Evolutionary conservation across 73 alveolate genomes (phyloP).

Genomic region (Uronychia binucleata): DNA sequence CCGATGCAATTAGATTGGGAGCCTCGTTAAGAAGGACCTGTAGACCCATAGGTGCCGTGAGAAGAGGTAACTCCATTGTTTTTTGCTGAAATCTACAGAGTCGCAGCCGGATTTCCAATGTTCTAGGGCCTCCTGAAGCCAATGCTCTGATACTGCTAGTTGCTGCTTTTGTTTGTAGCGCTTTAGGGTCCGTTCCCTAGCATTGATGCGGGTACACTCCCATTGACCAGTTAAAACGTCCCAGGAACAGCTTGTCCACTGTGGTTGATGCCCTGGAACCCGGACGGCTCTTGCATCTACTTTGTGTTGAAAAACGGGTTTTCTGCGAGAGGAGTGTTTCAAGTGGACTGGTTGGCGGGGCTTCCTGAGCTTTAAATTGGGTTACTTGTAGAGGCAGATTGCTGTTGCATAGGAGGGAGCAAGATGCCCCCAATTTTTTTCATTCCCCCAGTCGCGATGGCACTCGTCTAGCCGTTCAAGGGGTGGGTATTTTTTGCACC

Average conservation of each 20-base stretch:
- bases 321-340: neutral
- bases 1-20: too few species aligned
- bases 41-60: neutral
- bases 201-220: too few species aligned
- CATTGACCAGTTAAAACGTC: too few species aligned
- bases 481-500: neutral
- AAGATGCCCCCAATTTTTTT: neutral
- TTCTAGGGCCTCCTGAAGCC: neutral
- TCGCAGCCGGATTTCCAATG: neutral
- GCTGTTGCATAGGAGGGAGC: neutral
- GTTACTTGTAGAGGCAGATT: neutral
- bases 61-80: neutral
- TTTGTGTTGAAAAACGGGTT: neutral
- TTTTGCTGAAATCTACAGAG: too few species aligned
- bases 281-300: neutral
- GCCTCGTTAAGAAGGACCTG: too few species aligned
- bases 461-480: too few species aligned
- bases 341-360: neutral
- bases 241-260: too few species aligned
- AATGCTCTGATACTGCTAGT: neutral
- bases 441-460: neutral
- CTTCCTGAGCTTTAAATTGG: neutral
- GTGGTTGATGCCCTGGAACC: too few species aligned
- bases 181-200: too few species aligned
- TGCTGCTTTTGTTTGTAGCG: neutral